A percentile compares a stretch with the other conserved stretches of the same genome.
Conservation (phyloP, 2,329 filamentous ascomycete species). For the Magnaporthiopsis rhizophila region DNA sequence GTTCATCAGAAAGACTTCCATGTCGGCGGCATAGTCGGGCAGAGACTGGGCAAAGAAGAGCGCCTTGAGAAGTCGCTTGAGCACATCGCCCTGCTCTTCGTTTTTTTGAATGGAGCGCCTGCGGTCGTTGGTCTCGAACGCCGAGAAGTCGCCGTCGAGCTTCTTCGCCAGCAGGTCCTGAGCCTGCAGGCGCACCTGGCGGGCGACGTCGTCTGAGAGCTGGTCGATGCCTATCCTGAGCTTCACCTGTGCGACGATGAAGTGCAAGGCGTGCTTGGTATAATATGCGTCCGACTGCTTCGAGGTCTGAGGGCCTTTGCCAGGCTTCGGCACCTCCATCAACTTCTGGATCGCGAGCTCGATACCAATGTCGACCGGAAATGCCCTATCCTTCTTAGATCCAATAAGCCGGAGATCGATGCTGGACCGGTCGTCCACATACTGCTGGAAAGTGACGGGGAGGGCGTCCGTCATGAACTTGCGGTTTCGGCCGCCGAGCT, state of each 20-base stretch:
- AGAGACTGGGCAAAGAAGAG: conserved; percentile 79
- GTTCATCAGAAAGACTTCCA: conserved; percentile 67
- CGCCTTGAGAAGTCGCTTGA: conserved; percentile 85
- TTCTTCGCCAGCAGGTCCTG: conserved; percentile 74
- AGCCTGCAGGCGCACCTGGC: conserved; percentile 78
- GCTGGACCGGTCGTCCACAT: conserved; percentile 78
- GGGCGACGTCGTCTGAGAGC: conserved; percentile 81
- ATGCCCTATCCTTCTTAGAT: conserved; percentile 79
- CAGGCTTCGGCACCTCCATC: conserved; percentile 64
- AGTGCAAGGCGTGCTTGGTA: conserved; percentile 84
- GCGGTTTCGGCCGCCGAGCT: conserved; percentile 88
- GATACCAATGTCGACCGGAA: conserved; percentile 78
- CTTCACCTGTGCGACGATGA: conserved; percentile 85
- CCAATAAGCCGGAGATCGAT: conserved; percentile 86
- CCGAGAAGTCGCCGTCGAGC: conserved; percentile 59
- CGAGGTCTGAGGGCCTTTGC: conserved; percentile 31
- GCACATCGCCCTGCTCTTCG: conserved; percentile 67
- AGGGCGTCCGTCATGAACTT: conserved; percentile 91
- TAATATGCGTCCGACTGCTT: conserved; percentile 73
- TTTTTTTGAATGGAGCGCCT: conserved; percentile 83
- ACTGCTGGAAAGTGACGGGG: conserved; percentile 73
- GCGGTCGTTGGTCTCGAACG: conserved; percentile 68
- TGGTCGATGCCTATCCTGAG: conserved; percentile 80
- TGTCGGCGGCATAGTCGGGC: conserved; percentile 69
- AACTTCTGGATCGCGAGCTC: conserved; percentile 85